A percentile compares a stretch with the other conserved stretches of the same genome.
Evolutionary conservation across 441 rosid genomes (phyloP).

Genomic region (Adansonia rubrostipa): DNA sequence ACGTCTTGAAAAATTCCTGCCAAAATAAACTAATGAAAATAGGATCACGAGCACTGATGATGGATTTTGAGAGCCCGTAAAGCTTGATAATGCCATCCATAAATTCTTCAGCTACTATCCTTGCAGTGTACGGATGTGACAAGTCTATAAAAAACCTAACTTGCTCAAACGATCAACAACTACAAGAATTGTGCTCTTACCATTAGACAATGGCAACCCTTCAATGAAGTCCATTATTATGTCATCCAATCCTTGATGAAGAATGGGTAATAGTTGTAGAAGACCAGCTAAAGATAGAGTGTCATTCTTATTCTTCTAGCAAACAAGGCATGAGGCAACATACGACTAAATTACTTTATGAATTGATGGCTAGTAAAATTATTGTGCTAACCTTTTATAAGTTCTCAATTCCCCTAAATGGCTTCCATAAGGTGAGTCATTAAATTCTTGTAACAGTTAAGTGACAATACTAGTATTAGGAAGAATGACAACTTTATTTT

Average conservation of each 20-base stretch:
- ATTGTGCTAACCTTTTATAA: too few species aligned
- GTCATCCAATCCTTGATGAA: not conserved
- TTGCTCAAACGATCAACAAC: not conserved
- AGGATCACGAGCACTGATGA: not conserved
- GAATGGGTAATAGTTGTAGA: not conserved
- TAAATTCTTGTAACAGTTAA: too few species aligned
- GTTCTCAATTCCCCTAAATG: too few species aligned
- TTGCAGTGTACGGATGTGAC: not conserved
- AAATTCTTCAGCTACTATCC: too few species aligned
- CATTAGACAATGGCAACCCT: not conserved
- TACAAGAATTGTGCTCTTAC: not conserved
- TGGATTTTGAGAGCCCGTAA: not conserved
- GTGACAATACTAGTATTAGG: too few species aligned
- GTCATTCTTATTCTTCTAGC: not conserved
- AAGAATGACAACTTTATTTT: not conserved
- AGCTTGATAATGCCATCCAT: not conserved
- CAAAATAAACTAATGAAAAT: not conserved
- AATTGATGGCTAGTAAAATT: not conserved
- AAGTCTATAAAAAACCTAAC: not conserved
- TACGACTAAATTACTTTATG: accelerated
- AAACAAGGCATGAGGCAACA: not conserved
- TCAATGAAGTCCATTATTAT: not conserved
- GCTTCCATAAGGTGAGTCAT: too few species aligned
- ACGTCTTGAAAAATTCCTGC: not conserved
- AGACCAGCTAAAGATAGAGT: not conserved